These are phyloP conservation scores for Picea sitchensis DNA, from an alignment of 75 land plant species.

Conservation along the genomic window DNA sequence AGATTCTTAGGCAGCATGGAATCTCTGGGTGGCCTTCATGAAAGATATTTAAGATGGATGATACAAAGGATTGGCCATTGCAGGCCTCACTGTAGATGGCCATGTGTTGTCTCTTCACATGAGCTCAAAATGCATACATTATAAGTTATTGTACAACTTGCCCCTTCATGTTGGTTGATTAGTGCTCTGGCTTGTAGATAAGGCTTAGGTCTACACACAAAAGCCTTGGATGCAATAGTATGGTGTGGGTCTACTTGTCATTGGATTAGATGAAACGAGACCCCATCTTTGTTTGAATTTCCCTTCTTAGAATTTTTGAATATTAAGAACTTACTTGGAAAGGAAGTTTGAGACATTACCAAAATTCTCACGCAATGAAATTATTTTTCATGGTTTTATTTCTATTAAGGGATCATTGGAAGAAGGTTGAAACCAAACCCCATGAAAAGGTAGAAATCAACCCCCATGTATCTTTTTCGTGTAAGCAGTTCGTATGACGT, in stretches of 20 bases:
- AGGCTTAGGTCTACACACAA: slow-evolving; percentile 92
- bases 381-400: too few species aligned
- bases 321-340: slow-evolving; percentile 91
- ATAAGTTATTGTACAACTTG: slow-evolving; percentile 72
- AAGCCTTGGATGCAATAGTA: slow-evolving; percentile 93
- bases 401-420: too few species aligned
- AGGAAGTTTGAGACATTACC: too few species aligned
- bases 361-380: too few species aligned
- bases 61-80: slow-evolving; percentile 90
- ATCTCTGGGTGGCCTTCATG: slow-evolving; percentile 85
- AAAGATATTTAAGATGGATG: slow-evolving; percentile 93
- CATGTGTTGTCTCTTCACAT: slow-evolving; percentile 82
- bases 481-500: too few species aligned
- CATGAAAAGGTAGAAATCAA: too few species aligned
- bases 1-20: too few species aligned
- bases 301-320: slow-evolving; percentile 86
- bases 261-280: slow-evolving; percentile 81
- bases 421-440: too few species aligned
- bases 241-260: slow-evolving; percentile 89
- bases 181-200: slow-evolving; percentile 93
- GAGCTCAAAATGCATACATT: slow-evolving; percentile 86
- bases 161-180: slow-evolving; percentile 82
- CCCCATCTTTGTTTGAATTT: slow-evolving; percentile 93
- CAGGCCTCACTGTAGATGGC: slow-evolving; percentile 89
- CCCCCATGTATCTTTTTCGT: too few species aligned